Evolutionary conservation across 2,329 filamentous ascomycete genomes (phyloP).

Genomic region (Metarhizium rileyi): DNA sequence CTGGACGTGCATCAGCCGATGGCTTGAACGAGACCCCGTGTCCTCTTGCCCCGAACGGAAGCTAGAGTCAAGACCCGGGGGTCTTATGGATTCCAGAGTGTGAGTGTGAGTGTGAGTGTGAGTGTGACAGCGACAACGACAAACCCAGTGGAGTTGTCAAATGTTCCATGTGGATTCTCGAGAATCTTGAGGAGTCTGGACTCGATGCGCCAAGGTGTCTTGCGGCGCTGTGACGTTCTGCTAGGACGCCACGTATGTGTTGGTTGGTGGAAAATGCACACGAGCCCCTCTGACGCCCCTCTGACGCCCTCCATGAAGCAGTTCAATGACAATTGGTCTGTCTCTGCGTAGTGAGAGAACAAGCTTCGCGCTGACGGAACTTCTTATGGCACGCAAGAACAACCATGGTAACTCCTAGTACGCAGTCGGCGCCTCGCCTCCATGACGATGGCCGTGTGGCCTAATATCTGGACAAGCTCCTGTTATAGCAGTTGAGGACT

Average conservation of each 20-base stretch:
- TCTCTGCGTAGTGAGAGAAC: no score
- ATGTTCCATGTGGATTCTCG: not conserved
- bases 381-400: not conserved
- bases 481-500: no score
- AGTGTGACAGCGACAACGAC: not conserved
- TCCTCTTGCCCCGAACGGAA: no score
- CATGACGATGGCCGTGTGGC: not conserved
- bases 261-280: constrained; percentile 1
- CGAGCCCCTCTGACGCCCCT: not conserved
- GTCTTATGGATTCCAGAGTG: no score
- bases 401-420: not conserved
- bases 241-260: constrained; percentile 5
- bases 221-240: constrained; percentile 14
- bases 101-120: no score
- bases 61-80: no score
- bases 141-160: not conserved
- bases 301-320: not conserved
- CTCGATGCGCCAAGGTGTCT: constrained; percentile 9
- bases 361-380: not conserved
- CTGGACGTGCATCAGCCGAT: no score
- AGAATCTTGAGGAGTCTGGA: constrained; percentile 9
- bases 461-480: not conserved
- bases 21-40: no score
- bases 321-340: no score
- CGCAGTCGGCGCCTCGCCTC: not conserved